Base-by-base conservation (phyloP, 176 grass and related monocot genomes). In the Eragrostis nindensis region DNA sequence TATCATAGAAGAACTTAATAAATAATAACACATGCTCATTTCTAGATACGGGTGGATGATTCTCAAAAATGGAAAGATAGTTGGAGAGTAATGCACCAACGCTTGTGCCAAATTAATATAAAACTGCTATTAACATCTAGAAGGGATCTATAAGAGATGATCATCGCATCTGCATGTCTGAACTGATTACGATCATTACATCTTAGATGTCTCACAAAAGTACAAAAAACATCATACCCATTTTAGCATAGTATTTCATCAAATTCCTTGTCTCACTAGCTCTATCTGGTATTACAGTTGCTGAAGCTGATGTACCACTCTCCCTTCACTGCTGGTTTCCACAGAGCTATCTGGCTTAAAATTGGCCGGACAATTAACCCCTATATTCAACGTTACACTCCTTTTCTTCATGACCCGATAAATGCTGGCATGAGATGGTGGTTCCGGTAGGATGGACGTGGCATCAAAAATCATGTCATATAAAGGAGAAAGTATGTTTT, bases 251-350 rank as follows among this genome's bases (percentile, higher is more conserved):
- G 27, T 70, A 52, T 42, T 68, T 71, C 18, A 13, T 16, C 45
- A 57, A 84, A 76, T 76, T 48, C 14, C 7, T 11, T 64, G 53
- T 77, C 50, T 83, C 25, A 91, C 66, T 80, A 41, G 84, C 48
- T 61, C 75, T 83, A 65, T 61, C 68, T 56, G 41, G 19, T 68
- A 72, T 30, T 82, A 79, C 82, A 99, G 96, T 74, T 95, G 70
- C 77, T 99, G 84, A 99, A 95, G 80, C 86, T 99, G 48, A 95
- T 95, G 96, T 99, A 93, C 74, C 96, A 91, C 83, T 88, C 89
- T 82, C 93, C 93, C 60, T 90, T 87, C 67, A 93, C 88, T 42
- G 86, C 86, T 27, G 92, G 68, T 54, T 90, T 87, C 81, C 96
- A 99, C 89, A 87, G 77, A 90, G 94, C 86, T 56, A 85, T 91